Percentiles rank a stretch among this genome's conserved stretches.
Conservation (phyloP, 2,329 filamentous ascomycete genomes). For the Fusarium pseudocircinatum region DNA sequence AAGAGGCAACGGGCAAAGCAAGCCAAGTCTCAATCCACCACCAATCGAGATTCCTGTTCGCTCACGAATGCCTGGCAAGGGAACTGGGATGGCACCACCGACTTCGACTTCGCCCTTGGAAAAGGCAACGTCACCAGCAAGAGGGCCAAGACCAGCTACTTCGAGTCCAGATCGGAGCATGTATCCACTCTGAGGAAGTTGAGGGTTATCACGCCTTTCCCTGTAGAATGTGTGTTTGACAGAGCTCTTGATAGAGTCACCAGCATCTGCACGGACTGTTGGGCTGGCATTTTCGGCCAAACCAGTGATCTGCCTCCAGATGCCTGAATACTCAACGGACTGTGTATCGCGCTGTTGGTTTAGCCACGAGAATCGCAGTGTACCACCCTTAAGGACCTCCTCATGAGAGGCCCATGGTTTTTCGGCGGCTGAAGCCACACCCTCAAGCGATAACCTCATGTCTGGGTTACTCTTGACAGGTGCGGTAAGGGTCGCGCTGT, state of each 20-base stretch:
- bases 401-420: constrained; percentile 96
- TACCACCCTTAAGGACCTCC: constrained; percentile 83
- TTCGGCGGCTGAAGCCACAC: constrained; percentile 81
- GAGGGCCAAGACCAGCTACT: constrained; percentile 84
- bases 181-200: constrained; percentile 85
- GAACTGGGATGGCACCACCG: constrained; percentile 77
- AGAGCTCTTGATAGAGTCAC: constrained; percentile 90
- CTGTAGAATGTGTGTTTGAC: constrained; percentile 82
- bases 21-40: constrained; percentile 80
- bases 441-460: constrained; percentile 80
- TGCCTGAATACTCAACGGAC: constrained; percentile 80
- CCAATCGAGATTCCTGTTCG: constrained; percentile 84
- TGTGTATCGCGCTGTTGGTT: constrained; percentile 73
- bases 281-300: constrained; percentile 80
- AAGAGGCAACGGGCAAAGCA: constrained; percentile 83
- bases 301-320: constrained; percentile 90
- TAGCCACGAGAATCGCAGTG: constrained; percentile 79
- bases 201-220: constrained; percentile 84
- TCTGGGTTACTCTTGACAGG: constrained; percentile 88
- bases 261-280: constrained; percentile 84
- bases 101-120: constrained; percentile 90
- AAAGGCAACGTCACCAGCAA: constrained; percentile 92
- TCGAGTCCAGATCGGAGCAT: constrained; percentile 81
- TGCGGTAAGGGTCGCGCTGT: constrained; percentile 85
- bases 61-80: constrained; percentile 73